Percentiles rank a stretch among this genome's conserved stretches.
Conservation (phyloP, 306 rosid species). For the Cicer pinnatifidum region DNA sequence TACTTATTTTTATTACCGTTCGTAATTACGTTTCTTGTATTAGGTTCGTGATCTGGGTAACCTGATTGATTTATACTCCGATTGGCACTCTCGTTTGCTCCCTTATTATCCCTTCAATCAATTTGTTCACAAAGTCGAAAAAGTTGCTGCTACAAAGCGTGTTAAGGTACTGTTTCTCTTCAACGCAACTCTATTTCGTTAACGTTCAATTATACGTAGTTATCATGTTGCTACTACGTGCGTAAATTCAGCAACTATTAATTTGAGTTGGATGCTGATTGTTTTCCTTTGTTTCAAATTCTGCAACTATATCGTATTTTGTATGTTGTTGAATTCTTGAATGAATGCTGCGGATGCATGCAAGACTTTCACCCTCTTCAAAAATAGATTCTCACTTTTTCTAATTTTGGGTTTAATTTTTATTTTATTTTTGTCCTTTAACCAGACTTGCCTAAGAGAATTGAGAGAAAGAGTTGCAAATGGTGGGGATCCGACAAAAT, state of each 20-base stretch:
- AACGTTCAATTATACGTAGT: background rate
- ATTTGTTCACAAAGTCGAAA: conserved; percentile 80
- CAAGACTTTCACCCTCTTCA: background rate
- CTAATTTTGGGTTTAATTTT: background rate
- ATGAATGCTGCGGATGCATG: background rate
- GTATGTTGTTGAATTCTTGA: conserved; percentile 3
- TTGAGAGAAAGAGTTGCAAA: conserved; percentile 87
- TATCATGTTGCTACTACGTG: background rate
- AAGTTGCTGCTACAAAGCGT: conserved; percentile 78
- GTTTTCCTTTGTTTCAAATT: background rate
- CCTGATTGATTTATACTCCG: conserved; percentile 66
- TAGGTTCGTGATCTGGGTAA: conserved; percentile 87
- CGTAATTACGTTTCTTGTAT: no score
- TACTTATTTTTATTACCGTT: no score
- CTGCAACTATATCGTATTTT: background rate
- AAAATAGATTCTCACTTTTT: background rate
- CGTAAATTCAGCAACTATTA: background rate
- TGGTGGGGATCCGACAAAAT: conserved; percentile 94
- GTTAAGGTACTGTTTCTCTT: conserved; percentile 61
- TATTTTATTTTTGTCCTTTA: background rate
- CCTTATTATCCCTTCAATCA: conserved; percentile 84
- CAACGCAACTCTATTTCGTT: background rate
- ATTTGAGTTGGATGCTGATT: background rate
- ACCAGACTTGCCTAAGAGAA: conserved; percentile 76
- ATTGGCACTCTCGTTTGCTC: conserved; percentile 88